Evolutionary conservation across 495 filamentous ascomycete species (phyloP), one percentile per base, ranked within the genome.

Genomic region (Geopyxis carbonaria): DNA sequence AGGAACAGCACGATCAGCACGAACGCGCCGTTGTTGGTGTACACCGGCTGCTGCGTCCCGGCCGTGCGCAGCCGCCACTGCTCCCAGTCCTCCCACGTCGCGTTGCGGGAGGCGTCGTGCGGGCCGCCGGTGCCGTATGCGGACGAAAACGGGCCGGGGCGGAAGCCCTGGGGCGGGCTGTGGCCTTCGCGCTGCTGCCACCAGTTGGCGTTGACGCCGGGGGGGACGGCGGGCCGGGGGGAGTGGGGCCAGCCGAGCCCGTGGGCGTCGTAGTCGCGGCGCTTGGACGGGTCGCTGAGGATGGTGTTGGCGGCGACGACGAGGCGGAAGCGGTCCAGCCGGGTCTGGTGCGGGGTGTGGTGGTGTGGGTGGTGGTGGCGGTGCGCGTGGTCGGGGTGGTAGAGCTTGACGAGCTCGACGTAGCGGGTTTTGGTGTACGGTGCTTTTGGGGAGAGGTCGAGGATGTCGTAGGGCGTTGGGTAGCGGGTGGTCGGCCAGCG

Each of bases 31-130:
- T 93, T 89, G 23, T 76, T 78, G 43, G 78, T 63, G 50, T 69
- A 78, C 28, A 64, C 57, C 2, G 31, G 27, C 6, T 25, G 27
- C 2, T 43, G 36, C 2, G 39, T 22, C 7, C 42, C 32, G 2
- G 48, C 39, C 21, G 53, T 54, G 23, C 72, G 63, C 16, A 71
- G 62, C 48, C 82, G 71, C 78, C 80, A 97, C 28, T 66, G 67
- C 61, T 97, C 86, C 89, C 91, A 97, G 55, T 97, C 91, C 53
- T 97, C 89, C 89, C 89, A 97, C 0, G 87, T 97, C 9, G 83
- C 91, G 53, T 94, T 94, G 43, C 65, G 63, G 51, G 71, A 74
- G 16, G 87, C 74, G 14, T 68, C 72, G 1, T 64, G 61, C 0
- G 63, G 60, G 13, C 61, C 44, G 8, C 63, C 59, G 2, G 63